phyloP scores from a whole-genome alignment of 1,139 yeast species.

The Sugiyamaella sp. region DNA sequence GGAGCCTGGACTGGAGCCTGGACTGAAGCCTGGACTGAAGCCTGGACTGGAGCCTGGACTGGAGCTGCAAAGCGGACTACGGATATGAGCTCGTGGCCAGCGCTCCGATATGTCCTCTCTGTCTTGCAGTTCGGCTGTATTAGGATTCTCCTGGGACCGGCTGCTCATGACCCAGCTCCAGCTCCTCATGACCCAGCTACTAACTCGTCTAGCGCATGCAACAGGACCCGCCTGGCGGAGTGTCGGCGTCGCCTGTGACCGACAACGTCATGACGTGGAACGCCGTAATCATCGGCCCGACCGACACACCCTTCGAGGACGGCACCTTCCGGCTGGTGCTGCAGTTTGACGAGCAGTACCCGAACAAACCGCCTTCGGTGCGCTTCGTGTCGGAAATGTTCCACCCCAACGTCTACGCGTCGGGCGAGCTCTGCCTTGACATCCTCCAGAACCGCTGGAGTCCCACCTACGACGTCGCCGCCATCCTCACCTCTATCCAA shows the following conservation, averaged over 20 bases:
- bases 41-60: too few species aligned
- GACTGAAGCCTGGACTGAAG: too few species aligned
- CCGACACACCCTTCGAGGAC: constrained; percentile 97
- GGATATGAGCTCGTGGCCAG: too few species aligned
- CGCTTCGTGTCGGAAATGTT: constrained; percentile 93
- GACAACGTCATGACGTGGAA: constrained; percentile 98
- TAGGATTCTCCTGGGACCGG: background rate
- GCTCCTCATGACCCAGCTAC: constrained; percentile 1
- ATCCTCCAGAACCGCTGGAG: constrained; percentile 97
- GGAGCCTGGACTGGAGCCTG: too few species aligned
- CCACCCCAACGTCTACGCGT: constrained; percentile 96
- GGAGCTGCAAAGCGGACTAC: too few species aligned
- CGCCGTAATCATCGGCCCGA: constrained; percentile 97
- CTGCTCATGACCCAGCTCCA: background rate
- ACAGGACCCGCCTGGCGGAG: constrained; percentile 98
- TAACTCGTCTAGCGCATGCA: constrained; percentile 72
- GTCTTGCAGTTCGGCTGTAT: too few species aligned
- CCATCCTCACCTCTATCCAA: constrained; percentile 80
- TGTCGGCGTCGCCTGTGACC: constrained; percentile 94
- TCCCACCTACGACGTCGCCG: constrained; percentile 98
- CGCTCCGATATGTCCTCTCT: too few species aligned
- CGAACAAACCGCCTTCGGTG: constrained; percentile 94
- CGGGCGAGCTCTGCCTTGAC: constrained; percentile 94
- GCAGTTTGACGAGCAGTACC: constrained; percentile 96
- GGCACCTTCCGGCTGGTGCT: constrained; percentile 89